Conservation (phyloP, 2,329 filamentous ascomycete species). For the Exophiala sideris region DNA sequence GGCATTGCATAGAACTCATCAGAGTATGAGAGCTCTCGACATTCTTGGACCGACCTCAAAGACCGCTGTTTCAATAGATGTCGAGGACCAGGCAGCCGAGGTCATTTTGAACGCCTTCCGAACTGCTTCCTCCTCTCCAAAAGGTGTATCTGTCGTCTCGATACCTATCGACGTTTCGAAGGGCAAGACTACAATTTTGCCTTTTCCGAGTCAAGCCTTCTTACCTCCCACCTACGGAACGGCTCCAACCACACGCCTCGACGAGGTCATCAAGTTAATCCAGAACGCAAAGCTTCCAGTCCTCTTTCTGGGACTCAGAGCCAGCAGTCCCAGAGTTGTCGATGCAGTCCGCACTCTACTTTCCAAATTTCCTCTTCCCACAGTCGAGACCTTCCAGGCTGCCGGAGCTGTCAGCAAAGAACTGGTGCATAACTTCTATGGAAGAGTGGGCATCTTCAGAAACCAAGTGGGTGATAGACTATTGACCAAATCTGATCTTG, state of each 20-base stretch:
- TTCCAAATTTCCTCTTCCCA: slow-evolving; percentile 41
- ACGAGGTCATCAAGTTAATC: slow-evolving; percentile 36
- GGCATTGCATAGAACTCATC: slow-evolving; percentile 47
- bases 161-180: slow-evolving; percentile 47
- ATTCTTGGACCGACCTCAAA: slow-evolving; percentile 47
- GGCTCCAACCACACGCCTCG: slow-evolving; percentile 34
- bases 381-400: slow-evolving; percentile 52
- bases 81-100: slow-evolving; percentile 49
- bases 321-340: slow-evolving; percentile 41
- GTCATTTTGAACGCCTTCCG: slow-evolving; percentile 47
- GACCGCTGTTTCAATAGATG: slow-evolving; percentile 40
- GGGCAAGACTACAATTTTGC: slow-evolving; percentile 37
- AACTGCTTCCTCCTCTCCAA: slow-evolving; percentile 40
- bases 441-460: slow-evolving; percentile 48
- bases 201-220: slow-evolving; percentile 41
- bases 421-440: slow-evolving; percentile 45
- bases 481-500: slow-evolving; percentile 42
- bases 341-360: slow-evolving; percentile 43
- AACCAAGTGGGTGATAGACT: slow-evolving; percentile 50
- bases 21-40: slow-evolving; percentile 45
- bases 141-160: slow-evolving; percentile 44
- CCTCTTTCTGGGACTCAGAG: slow-evolving; percentile 46
- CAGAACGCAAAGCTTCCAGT: slow-evolving; percentile 40
- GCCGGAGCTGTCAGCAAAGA: slow-evolving; percentile 46
- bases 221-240: slow-evolving; percentile 41